These are phyloP conservation scores for Eucalyptus albens DNA, from an alignment of 345 rosid species.

Conservation along the genomic window DNA sequence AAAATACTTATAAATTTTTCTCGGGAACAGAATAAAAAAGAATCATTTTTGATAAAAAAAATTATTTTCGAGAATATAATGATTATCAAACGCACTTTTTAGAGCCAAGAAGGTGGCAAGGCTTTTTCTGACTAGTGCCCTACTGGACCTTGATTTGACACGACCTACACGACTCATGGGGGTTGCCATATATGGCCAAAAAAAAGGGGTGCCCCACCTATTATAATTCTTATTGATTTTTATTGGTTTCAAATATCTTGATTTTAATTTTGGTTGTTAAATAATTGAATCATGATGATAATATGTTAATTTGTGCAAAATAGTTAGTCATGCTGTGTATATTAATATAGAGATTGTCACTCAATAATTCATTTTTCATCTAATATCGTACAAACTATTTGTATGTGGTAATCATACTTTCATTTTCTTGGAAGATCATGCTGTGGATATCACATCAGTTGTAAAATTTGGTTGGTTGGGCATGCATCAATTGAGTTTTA, in stretches of 20 bases:
- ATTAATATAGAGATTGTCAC: not conserved
- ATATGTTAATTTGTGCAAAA: not conserved
- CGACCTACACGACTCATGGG: not conserved
- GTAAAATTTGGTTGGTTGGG: not conserved
- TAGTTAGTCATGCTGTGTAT: not conserved
- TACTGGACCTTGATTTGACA: not conserved
- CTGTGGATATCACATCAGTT: not conserved
- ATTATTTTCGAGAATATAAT: rapidly evolving
- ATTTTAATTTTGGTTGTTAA: not conserved
- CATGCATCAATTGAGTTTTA: not conserved
- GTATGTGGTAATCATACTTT: not conserved
- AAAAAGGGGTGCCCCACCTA: not conserved
- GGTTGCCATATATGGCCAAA: not conserved
- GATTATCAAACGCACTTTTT: rapidly evolving
- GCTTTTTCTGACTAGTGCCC: not conserved
- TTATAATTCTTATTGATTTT: not conserved
- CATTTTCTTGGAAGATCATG: not conserved
- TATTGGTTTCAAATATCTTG: not conserved
- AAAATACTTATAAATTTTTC: too few relatives aligned
- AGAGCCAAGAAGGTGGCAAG: rapidly evolving
- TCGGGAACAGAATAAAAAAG: rapidly evolving
- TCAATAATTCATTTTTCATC: not conserved
- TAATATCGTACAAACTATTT: too few relatives aligned
- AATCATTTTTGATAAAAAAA: too few relatives aligned
- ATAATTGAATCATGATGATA: not conserved